Evolutionary conservation across 164 flowering plant species (phyloP).

Genomic region (Aristolochia contorta): DNA sequence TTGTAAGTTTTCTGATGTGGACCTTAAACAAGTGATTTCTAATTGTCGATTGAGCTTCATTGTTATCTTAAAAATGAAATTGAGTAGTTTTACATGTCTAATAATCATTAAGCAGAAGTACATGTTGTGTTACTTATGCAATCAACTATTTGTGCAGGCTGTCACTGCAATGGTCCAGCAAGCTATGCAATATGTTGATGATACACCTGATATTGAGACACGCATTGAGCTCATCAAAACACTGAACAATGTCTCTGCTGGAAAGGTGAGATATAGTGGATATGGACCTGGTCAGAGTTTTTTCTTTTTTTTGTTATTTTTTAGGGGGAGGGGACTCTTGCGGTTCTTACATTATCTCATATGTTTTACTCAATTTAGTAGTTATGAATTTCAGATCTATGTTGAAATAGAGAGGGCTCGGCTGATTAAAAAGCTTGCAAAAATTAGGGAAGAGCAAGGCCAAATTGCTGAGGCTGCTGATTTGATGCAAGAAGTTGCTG

Average conservation of each 20-base stretch:
- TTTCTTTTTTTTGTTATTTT: no score
- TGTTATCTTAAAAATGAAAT: no score
- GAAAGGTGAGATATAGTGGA: slow-evolving; percentile 48
- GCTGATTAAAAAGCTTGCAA: slow-evolving; percentile 78
- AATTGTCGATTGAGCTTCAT: no score
- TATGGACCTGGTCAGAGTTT: background rate
- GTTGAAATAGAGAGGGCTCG: slow-evolving; percentile 93
- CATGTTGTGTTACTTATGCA: background rate
- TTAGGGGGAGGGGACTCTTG: no score
- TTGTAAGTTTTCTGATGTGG: no score
- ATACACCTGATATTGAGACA: slow-evolving; percentile 87
- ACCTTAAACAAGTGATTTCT: no score
- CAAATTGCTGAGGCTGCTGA: slow-evolving; percentile 96
- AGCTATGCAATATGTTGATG: slow-evolving; percentile 91
- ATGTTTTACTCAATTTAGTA: background rate
- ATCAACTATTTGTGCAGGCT: slow-evolving; percentile 39
- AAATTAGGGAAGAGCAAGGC: slow-evolving; percentile 93
- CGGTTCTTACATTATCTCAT: no score
- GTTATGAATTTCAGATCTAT: slow-evolving; percentile 45
- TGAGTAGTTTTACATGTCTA: background rate
- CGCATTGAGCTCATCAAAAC: slow-evolving; percentile 85
- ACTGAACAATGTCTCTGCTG: slow-evolving; percentile 85
- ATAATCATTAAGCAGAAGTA: background rate
- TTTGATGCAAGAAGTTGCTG: slow-evolving; percentile 97
- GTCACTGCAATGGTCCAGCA: slow-evolving; percentile 94